phyloP scores from a whole-genome alignment of 1,284 basidiomycete species.

The Puccinia hordei region DNA sequence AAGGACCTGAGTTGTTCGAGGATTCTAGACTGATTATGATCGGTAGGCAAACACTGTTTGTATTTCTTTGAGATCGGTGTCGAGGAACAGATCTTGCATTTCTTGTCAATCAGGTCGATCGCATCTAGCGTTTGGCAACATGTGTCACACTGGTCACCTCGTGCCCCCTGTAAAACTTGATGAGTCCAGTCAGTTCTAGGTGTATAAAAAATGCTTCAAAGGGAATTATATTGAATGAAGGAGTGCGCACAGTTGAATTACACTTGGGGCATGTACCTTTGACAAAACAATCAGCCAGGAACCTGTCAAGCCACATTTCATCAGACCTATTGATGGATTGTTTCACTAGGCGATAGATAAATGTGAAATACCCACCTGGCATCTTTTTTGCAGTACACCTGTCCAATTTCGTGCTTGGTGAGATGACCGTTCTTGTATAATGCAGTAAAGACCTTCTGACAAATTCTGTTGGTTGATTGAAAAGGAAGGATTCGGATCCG shows the following conservation, averaged over 20 bases:
- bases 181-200: background rate
- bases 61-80: too few species aligned
- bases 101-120: too few species aligned
- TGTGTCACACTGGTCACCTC: slow-evolving; percentile 98
- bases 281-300: slow-evolving; percentile 91
- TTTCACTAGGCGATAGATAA: too few species aligned
- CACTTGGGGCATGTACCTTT: slow-evolving; percentile 93
- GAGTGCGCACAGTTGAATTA: slow-evolving; percentile 69
- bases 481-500: too few species aligned
- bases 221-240: background rate
- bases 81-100: too few species aligned
- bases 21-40: slow-evolving; percentile 98
- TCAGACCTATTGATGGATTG: too few species aligned
- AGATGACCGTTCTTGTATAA: slow-evolving; percentile 75
- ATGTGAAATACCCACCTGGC: too few species aligned
- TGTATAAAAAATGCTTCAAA: too few species aligned
- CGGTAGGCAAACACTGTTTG: too few species aligned
- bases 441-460: slow-evolving; percentile 83
- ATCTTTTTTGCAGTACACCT: slow-evolving; percentile 89
- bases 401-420: slow-evolving; percentile 79
- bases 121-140: too few species aligned
- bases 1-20: slow-evolving; percentile 79
- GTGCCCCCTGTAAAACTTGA: slow-evolving; percentile 72
- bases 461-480: slow-evolving; percentile 79
- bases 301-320: too few species aligned